Conservation (phyloP, 192 early-diverging fungal species). For the Podila horticola region DNA sequence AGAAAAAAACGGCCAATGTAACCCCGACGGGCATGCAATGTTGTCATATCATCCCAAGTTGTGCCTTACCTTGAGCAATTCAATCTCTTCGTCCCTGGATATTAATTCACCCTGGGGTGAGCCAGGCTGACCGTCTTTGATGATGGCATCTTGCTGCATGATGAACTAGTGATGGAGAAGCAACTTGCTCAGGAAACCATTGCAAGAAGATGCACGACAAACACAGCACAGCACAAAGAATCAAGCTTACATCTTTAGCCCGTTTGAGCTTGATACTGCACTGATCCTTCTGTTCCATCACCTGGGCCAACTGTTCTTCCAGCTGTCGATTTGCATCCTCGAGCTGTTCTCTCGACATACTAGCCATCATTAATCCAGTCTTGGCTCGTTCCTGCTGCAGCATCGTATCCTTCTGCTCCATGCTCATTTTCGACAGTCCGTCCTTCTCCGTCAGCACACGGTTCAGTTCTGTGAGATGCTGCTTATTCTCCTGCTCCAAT, state of each 20-base stretch:
- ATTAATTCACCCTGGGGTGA: constrained; percentile 62
- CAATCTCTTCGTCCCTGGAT: constrained; percentile 53
- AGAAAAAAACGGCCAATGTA: no score
- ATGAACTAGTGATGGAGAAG: constrained; percentile 40
- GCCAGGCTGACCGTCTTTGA: constrained; percentile 34
- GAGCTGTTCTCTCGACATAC: constrained; percentile 31
- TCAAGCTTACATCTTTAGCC: constrained; percentile 20
- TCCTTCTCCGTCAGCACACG: constrained; percentile 68
- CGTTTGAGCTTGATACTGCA: constrained; percentile 24
- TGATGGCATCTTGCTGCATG: constrained; percentile 56
- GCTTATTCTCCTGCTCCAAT: constrained; percentile 35
- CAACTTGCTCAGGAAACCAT: constrained; percentile 44
- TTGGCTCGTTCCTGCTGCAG: constrained; percentile 61
- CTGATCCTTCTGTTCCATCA: constrained; percentile 20
- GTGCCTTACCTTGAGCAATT: constrained; percentile 32
- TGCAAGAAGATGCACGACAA: neutral
- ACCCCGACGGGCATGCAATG: no score
- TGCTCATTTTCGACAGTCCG: constrained; percentile 51
- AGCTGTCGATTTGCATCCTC: constrained; percentile 32
- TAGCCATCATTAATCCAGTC: constrained; percentile 17
- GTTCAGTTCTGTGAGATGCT: constrained; percentile 59
- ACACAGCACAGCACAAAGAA: neutral
- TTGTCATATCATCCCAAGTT: no score
- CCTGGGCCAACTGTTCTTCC: constrained; percentile 35
- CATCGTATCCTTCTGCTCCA: constrained; percentile 65